Evolutionary conservation across 805 yeast species (phyloP), one percentile per base, ranked within the genome.

Genomic region (Metschnikowia similis): DNA sequence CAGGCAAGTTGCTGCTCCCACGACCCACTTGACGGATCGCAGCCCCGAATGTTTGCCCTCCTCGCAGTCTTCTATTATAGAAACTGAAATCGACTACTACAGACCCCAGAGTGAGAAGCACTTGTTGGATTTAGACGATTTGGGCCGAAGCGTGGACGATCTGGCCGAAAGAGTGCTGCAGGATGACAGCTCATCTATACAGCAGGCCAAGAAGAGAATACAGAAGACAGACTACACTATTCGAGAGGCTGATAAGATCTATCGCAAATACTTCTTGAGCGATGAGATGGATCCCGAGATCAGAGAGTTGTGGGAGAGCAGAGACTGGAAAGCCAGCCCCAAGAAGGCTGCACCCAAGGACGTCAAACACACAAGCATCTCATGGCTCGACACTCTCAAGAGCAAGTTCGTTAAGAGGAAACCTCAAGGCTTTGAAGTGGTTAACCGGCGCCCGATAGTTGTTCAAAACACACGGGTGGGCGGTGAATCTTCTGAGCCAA

Each of bases 191-290:
- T 27, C 16, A 14, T 32, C 40, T 10, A 35, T 26, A n/a, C 37
- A 46, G 46, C 41, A 48, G 29, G 38, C 47, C 17, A 49, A 56
- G 47, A 35, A 47, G 36, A 41, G 59, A 38, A 58, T 58, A 41
- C 59, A 54, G 32, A 49, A 56, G 16, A 74, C 65, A 9, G 84
- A 83, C 60, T 82, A 82, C 62, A 76, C 84, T 0, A 76, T 77
- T 1, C 67, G 88, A 51, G 88, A 83, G 59, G 83, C 81, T 1
- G 88, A 83, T 60, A 56, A 72, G 31, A 80, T 80, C 50, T 77
- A 69, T 57, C 66, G 70, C 39, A 72, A 72, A 42, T 71, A 65
- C 53, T 66, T 70, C 41, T 58, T 60, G 16, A 66, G 75, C 48
- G 66, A 66, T 17, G 66, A 66, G 13, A 77, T 79, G 30, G 84